phyloP scores from a whole-genome alignment of 179 eudicot genomes.

The Heliamphora pulchella region DNA sequence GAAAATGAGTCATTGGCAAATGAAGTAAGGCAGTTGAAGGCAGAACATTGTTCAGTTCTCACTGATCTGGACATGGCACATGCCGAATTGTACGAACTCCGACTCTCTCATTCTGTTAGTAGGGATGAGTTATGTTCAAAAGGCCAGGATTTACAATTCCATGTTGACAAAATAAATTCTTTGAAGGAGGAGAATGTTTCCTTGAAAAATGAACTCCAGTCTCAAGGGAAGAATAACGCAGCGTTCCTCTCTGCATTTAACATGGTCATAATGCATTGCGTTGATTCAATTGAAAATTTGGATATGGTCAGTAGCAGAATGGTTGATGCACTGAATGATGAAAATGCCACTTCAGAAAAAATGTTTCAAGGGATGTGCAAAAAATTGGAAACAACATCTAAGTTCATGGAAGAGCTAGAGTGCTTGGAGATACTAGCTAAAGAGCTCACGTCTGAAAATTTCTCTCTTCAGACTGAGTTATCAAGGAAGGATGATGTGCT shows the following conservation, averaged over 20 bases:
- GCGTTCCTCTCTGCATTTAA: conserved; percentile 25
- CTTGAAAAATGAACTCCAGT: conserved; percentile 39
- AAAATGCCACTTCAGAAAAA: conserved; percentile 23
- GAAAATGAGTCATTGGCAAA: conserved; percentile 33
- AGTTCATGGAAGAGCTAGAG: conserved; percentile 44
- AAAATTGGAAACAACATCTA: conserved; percentile 28
- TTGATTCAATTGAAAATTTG: conserved; percentile 29
- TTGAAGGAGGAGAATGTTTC: conserved; percentile 38
- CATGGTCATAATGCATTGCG: conserved; percentile 25
- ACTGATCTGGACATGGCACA: conserved; percentile 32
- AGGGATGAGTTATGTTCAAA: conserved; percentile 32
- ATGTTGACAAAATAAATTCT: conserved; percentile 19
- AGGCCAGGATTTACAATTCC: conserved; percentile 38
- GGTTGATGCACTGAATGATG: conserved; percentile 28
- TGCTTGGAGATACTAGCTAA: conserved; percentile 38
- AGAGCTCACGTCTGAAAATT: conserved; percentile 41
- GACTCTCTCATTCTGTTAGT: conserved; percentile 29
- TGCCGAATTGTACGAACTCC: conserved; percentile 26
- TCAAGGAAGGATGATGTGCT: conserved; percentile 74
- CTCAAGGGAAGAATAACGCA: conserved; percentile 22
- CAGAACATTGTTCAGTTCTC: conserved; percentile 24
- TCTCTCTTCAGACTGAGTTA: conserved; percentile 47
- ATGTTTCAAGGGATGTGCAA: conserved; percentile 32
- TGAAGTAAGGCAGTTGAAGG: conserved; percentile 29
- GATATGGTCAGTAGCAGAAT: conserved; percentile 29